phyloP scores from a whole-genome alignment of 768 basidiomycete species.

The Agaricus bisporus region DNA sequence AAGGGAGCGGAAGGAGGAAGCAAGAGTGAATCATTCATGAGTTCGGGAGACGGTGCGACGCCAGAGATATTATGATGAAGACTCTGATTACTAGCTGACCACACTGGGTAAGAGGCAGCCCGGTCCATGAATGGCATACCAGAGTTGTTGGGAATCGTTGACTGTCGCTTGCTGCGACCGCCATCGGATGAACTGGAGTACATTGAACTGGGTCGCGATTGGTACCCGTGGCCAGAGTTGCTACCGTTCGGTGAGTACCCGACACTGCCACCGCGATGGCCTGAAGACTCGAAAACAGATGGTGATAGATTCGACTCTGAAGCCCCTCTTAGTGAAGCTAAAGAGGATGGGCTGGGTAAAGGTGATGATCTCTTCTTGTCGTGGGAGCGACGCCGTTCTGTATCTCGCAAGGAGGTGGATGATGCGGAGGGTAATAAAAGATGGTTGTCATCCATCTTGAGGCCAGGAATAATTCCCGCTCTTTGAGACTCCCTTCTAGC shows the following conservation, averaged over 20 bases:
- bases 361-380: constrained; percentile 33
- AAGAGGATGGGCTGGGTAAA: constrained; percentile 25
- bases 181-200: constrained; percentile 59
- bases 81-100: constrained; percentile 34
- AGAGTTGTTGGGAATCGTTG: constrained; percentile 20
- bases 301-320: constrained; percentile 37
- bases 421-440: constrained; percentile 28
- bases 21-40: constrained; percentile 57
- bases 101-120: constrained; percentile 28
- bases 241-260: constrained; percentile 13
- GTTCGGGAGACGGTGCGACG: constrained; percentile 36
- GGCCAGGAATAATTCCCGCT: constrained; percentile 33
- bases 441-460: constrained; percentile 22
- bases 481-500: constrained; percentile 53
- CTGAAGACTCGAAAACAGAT: constrained; percentile 7
- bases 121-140: constrained; percentile 21
- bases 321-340: constrained; percentile 35
- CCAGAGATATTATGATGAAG: constrained; percentile 29
- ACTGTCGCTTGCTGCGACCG: constrained; percentile 38
- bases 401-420: constrained; percentile 31
- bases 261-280: constrained; percentile 10
- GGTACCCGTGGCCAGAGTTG: constrained; percentile 22
- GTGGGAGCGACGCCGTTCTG: constrained; percentile 35
- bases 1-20: constrained; percentile 72
- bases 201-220: constrained; percentile 50